phyloP scores from a whole-genome alignment of 352 stramenopile species.

The Phytophthora sp. region DNA sequence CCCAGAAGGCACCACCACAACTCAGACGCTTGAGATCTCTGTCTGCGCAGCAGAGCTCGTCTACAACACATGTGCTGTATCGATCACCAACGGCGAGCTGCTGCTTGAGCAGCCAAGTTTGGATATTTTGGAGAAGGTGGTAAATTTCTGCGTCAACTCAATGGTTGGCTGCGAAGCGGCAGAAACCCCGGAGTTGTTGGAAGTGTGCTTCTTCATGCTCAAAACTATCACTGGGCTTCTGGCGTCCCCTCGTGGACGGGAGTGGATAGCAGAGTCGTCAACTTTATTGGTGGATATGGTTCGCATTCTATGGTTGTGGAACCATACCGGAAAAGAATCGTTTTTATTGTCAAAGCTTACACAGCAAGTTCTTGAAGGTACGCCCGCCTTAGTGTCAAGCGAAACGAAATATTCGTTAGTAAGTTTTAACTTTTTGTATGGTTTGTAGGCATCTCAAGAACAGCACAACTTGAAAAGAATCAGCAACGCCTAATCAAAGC shows the following conservation, averaged over 20 bases:
- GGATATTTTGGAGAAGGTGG: slow-evolving; percentile 61
- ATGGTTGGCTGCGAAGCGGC: slow-evolving; percentile 50
- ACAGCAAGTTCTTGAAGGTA: slow-evolving; percentile 83
- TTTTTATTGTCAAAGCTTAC: slow-evolving; percentile 70
- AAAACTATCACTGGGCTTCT: slow-evolving; percentile 76
- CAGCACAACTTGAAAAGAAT: slow-evolving; percentile 62
- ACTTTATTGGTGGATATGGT: slow-evolving; percentile 77
- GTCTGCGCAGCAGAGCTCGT: slow-evolving; percentile 69
- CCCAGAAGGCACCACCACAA: slow-evolving; percentile 47
- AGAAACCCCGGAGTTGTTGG: slow-evolving; percentile 40
- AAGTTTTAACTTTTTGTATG: slow-evolving; percentile 5
- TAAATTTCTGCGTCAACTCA: slow-evolving; percentile 71
- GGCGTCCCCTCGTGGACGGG: slow-evolving; percentile 54
- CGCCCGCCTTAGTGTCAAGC: neutral
- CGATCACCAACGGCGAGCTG: slow-evolving; percentile 55
- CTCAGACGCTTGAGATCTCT: slow-evolving; percentile 65
- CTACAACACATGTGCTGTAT: slow-evolving; percentile 72
- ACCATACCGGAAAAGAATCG: slow-evolving; percentile 47
- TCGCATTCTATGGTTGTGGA: slow-evolving; percentile 80
- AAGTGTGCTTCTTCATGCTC: slow-evolving; percentile 69
- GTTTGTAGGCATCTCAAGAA: slow-evolving; percentile 63
- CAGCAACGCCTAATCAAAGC: slow-evolving; percentile 56
- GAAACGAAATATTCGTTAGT: neutral
- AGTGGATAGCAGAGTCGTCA: slow-evolving; percentile 65
- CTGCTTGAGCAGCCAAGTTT: slow-evolving; percentile 59